Base-by-base conservation (phyloP, 129 eudicot species). In the Chrysanthemum makinoi region DNA sequence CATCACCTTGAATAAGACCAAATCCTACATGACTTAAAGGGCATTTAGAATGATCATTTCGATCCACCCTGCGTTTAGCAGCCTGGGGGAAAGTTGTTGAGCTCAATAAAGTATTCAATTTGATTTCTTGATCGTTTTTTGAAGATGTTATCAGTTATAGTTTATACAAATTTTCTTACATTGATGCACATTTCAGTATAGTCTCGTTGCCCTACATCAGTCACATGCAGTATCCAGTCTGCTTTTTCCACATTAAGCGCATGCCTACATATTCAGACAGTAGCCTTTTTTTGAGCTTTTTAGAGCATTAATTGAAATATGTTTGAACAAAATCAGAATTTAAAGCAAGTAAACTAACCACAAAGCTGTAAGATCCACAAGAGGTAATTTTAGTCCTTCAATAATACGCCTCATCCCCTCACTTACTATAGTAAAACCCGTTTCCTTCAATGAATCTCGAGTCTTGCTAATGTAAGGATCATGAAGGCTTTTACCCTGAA, bases 131-230 rank as follows among this genome's bases (percentile, higher is more conserved):
- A 49, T 49, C 54, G 3, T 49, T 49, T 49, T 49, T 11, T 49
- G 54, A 49, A 49, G 54, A 49, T 9, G 14, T 49, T 10, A 49
- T 49, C 12, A 49, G 2, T 49, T 49, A 49, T 49, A 11, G 54
- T 10, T 14, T 59, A 26, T 20, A 22, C n/a, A 59, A 19, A 20
- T 13, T 59, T 10, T 22, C 64, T 59, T 59, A 59, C 39, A 59
- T 33, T 19, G 64, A 22, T 18, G 64, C 26, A 22, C 64, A 20
- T 59, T 59, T 59, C 39, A 59, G 13, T 18, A 12, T 20, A 26
- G 12, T 59, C 64, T 1, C 43, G 44, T 16, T 59, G 39, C 35
- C 44, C 65, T 59, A 59, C 64, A 59, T 59, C 64, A 20, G 64
- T 59, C 43, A 20, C 33, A 58, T 59, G 33, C 33, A 59, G 15